Base-by-base conservation (phyloP, 805 yeast species). In the Saccharomycopsis vini region DNA sequence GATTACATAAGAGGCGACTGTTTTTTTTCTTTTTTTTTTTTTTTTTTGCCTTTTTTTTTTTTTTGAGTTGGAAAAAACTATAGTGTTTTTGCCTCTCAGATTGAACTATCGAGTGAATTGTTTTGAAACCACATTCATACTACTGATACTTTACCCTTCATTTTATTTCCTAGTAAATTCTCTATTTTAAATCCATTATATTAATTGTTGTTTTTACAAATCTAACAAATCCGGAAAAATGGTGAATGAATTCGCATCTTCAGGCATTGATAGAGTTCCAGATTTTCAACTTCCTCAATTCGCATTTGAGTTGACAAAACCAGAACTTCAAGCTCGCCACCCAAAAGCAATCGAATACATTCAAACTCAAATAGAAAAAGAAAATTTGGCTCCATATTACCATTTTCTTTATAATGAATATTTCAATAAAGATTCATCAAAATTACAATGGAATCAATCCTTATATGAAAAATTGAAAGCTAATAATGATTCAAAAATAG, bases 301-400 rank as follows among this genome's bases (percentile, higher is more conserved):
- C 45, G 84, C 89, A 31, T 90, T 83, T 60, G 69, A 77, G 41
- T 67, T 84, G 46, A 66, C 68, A 29, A 61, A 58, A 37, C 65
- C 68, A 23, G 65, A 57, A 28, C 57, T 66, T 40, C 48, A 57
- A 52, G 55, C 50, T 50, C 62, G 61, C 55, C 74, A 71, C 54
- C 72, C 70, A 13, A 60, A 61, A 13, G 62, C 75, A 20, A 56
- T 67, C 44, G 54, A 61, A 39, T 71, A 71, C 38, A 66, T 90
- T 35, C 52, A 74, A 32, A 67, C 63, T 30, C 66, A 72, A 36
- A 77, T 92, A 54, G 67, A 69, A 50, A 64, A 67, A 23, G 75
- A 80, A 40, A 70, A 77, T 53, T 72, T 88, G 72, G 95, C 84
- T 1, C 94, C 96, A 6, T 83, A 86, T 62, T 92, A 87, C 64